A percentile compares a stretch with the other conserved stretches of the same genome.
Evolutionary conservation across 768 basidiomycete species (phyloP).

Genomic region (Macrolepiota fuliginosa): DNA sequence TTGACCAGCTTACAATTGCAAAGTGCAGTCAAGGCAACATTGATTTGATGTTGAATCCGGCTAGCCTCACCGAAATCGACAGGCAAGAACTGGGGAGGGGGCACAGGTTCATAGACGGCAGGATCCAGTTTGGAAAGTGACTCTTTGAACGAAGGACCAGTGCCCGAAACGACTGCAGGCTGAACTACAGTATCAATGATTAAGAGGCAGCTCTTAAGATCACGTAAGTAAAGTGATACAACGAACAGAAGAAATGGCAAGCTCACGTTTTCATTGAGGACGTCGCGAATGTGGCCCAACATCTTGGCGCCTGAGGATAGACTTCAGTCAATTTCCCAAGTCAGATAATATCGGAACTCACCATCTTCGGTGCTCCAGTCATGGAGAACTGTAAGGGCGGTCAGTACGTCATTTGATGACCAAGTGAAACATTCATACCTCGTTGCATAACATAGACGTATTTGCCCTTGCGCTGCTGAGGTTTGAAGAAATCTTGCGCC

Average conservation of each 20-base stretch:
- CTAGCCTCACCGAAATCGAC: slow-evolving; percentile 37
- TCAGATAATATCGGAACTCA: not conserved
- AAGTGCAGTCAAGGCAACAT: slow-evolving; percentile 32
- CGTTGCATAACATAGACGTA: slow-evolving; percentile 37
- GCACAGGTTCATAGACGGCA: slow-evolving; percentile 29
- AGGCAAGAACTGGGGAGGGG: slow-evolving; percentile 34
- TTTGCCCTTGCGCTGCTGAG: slow-evolving; percentile 37
- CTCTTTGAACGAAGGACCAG: slow-evolving; percentile 18
- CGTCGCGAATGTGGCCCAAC: slow-evolving; percentile 31
- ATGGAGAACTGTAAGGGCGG: slow-evolving; percentile 27
- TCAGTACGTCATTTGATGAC: not conserved
- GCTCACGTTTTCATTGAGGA: slow-evolving; percentile 30
- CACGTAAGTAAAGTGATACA: not conserved
- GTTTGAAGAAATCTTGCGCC: slow-evolving; percentile 36
- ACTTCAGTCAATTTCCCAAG: not conserved
- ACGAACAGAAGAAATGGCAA: not conserved
- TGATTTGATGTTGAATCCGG: slow-evolving; percentile 34
- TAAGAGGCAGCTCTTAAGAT: slow-evolving; percentile 29
- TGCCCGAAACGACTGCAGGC: slow-evolving; percentile 28
- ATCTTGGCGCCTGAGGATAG: slow-evolving; percentile 29
- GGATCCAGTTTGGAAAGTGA: slow-evolving; percentile 27
- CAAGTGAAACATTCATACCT: slow-evolving; percentile 19
- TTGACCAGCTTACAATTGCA: slow-evolving; percentile 27
- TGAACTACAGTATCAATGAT: slow-evolving; percentile 36
- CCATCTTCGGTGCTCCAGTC: slow-evolving; percentile 36